A percentile compares a stretch with the other conserved stretches of the same genome.
Evolutionary conservation across 192 early-diverging fungal genomes (phyloP).

Genomic region (Coemansia sp.): DNA sequence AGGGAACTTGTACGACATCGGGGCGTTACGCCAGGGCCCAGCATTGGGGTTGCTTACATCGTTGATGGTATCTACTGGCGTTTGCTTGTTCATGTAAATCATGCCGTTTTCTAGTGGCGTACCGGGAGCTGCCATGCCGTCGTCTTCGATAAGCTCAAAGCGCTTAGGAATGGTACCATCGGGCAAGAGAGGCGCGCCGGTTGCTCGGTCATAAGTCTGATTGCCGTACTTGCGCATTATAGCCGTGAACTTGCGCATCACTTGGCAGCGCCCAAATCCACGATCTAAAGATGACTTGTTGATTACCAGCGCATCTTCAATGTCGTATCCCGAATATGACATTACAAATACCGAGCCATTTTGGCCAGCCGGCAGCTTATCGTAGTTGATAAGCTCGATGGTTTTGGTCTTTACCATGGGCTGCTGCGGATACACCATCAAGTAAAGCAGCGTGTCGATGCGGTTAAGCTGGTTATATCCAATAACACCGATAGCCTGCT

Average conservation of each 20-base stretch:
- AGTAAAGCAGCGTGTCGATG: conserved; percentile 92
- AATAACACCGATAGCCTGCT: conserved; percentile 97
- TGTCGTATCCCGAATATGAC: conserved; percentile 97
- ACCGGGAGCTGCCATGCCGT: conserved; percentile 89
- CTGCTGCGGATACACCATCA: conserved; percentile 95
- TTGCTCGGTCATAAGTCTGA: conserved; percentile 77
- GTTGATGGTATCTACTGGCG: conserved; percentile 61
- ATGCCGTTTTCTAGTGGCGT: conserved; percentile 68
- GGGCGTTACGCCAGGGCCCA: conserved; percentile 56
- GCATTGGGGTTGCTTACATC: not conserved
- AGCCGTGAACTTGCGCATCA: conserved; percentile 83
- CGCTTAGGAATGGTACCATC: conserved; percentile 52
- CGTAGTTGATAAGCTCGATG: conserved; percentile 95
- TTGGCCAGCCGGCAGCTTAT: conserved; percentile 85
- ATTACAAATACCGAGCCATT: conserved; percentile 95
- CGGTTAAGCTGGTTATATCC: conserved; percentile 92
- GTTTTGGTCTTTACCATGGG: conserved; percentile 98
- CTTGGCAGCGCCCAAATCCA: conserved; percentile 93
- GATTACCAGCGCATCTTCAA: conserved; percentile 96
- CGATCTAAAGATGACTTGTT: conserved; percentile 93
- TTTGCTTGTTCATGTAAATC: conserved; percentile 84
- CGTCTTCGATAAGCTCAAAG: conserved; percentile 74
- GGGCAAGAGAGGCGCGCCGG: conserved; percentile 60
- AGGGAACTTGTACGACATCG: conserved; percentile 85
- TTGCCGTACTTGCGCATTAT: conserved; percentile 89